Evolutionary conservation across 495 filamentous ascomycete genomes (phyloP), one percentile per base, ranked within the genome.

Genomic region (Penicillium taxi): DNA sequence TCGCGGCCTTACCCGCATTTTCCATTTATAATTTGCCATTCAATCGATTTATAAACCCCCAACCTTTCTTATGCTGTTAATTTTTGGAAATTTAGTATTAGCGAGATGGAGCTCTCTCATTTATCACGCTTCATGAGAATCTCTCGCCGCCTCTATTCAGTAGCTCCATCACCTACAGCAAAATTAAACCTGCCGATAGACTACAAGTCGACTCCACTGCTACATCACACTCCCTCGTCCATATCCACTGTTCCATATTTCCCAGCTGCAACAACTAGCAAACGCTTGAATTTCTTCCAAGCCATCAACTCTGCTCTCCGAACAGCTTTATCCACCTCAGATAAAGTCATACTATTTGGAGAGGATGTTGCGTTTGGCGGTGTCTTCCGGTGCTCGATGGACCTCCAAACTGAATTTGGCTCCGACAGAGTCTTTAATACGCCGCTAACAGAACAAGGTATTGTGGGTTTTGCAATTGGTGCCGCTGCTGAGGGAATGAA

Each of bases 361-460:
- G 91, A 98, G 66, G 91, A 98, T 56, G 86, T 98, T 15, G 83
- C 90, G 23, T 98, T 98, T 47, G 91, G 91, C 9, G 91, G 91
- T 18, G 91, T 98, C 14, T 98, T 98, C 59, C 81, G 91, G 21
- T 96, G 90, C 63, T 90, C 84, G 26, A 86, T 87, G 78, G 84
- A 89, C 50, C 75, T 98, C 7, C 77, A 86, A 16, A 80, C 82
- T 28, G 81, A 83, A 37, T 96, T 91, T 57, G 91, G 91, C 4
- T 72, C 77, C 12, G 84, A 90, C 41, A 72, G 93, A 32, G 88
- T 98, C 19, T 98, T 98, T 70, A 98, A 98, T 58, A 96, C 93
- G 14, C 93, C 91, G 2, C 63, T 98, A 48, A 82, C 80, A 9
- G 91, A 98, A 50, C 91, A 96, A 59, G 91, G 91, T 1, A 94